Conservation (phyloP, 129 eudicot species). For the Flaveria ramosissima region DNA sequence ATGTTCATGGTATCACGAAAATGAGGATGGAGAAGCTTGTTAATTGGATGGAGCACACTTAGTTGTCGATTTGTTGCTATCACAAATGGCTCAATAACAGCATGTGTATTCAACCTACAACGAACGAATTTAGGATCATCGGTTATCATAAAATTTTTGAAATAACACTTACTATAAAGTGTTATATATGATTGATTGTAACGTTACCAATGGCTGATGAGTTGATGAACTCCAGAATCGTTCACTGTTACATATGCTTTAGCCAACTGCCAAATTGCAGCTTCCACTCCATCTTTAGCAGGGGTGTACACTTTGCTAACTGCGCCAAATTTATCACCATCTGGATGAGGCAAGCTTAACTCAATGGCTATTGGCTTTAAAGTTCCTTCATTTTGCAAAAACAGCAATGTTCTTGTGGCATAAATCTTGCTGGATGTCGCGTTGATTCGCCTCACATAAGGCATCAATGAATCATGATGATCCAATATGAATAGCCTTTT, state of each 20-base stretch:
- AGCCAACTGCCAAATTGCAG: constrained; percentile 53
- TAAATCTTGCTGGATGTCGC: constrained; percentile 41
- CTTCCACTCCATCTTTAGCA: constrained; percentile 40
- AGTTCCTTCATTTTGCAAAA: constrained; percentile 42
- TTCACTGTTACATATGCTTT: constrained; percentile 53
- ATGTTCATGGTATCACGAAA: constrained; percentile 57
- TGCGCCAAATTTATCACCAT: constrained; percentile 32
- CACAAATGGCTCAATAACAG: constrained; percentile 54
- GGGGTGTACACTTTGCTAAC: constrained; percentile 44
- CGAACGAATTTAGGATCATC: background rate
- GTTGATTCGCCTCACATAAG: constrained; percentile 46
- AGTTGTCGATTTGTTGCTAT: constrained; percentile 58
- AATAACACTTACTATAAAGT: background rate
- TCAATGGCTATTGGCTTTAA: constrained; percentile 59
- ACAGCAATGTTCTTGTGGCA: constrained; percentile 54
- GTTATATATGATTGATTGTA: background rate
- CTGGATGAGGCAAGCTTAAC: constrained; percentile 52
- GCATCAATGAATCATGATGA: constrained; percentile 50
- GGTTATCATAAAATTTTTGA: background rate
- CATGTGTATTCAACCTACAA: constrained; percentile 64
- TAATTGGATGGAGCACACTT: constrained; percentile 54
- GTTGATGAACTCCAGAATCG: constrained; percentile 61
- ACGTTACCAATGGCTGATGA: constrained; percentile 47
- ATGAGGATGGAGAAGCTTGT: constrained; percentile 58
- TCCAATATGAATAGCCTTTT: constrained; percentile 50